Percentiles rank a stretch among this genome's conserved stretches.
These are phyloP conservation scores for Blastomyces parvus DNA, from an alignment of 2,329 filamentous ascomycete species.

Conservation along the genomic window DNA sequence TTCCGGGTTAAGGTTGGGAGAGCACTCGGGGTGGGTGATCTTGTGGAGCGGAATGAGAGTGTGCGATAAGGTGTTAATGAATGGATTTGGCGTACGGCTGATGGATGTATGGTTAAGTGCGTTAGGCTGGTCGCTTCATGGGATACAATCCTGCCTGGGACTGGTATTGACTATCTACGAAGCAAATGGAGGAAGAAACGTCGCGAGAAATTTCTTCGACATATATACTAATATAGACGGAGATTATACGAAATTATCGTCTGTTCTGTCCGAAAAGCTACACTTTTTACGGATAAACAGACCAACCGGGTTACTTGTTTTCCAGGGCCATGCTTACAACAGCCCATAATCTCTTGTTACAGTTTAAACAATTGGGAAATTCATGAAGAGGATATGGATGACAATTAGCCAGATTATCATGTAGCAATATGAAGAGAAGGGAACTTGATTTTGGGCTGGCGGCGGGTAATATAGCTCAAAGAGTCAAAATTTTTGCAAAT, in stretches of 20 bases:
- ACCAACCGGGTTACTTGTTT: neutral
- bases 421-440: neutral
- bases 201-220: neutral
- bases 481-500: neutral
- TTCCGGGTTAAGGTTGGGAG: constrained; percentile 79
- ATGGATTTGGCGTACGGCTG: neutral
- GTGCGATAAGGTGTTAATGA: constrained; percentile 13
- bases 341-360: neutral
- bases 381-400: neutral
- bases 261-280: neutral
- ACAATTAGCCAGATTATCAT: neutral
- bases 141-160: neutral
- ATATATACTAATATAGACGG: neutral
- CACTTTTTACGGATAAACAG: neutral
- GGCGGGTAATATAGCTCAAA: neutral
- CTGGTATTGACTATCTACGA: neutral
- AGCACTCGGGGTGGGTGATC: constrained; percentile 61
- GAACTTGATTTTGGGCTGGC: neutral
- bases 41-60: constrained; percentile 42
- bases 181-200: neutral
- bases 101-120: neutral
- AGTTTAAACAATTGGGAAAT: neutral
- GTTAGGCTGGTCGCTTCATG: neutral
- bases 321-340: neutral
- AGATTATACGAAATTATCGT: neutral